Evolutionary conservation across 2,329 filamentous ascomycete genomes (phyloP).

Genomic region (Fusarium mundagurra): DNA sequence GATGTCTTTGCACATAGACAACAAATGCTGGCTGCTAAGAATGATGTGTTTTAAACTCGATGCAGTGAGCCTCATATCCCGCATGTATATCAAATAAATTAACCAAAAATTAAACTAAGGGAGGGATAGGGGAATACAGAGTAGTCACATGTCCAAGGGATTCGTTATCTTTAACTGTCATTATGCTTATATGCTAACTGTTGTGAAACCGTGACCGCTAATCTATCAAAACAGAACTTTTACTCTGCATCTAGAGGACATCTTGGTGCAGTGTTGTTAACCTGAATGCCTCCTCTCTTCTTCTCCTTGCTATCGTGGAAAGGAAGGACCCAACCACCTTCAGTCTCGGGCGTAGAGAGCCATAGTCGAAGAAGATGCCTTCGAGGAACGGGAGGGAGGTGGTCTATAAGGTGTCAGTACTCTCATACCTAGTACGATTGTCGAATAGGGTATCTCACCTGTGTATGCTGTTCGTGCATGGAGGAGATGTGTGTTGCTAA

Average conservation of each 20-base stretch:
- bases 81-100: neutral
- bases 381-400: slow-evolving; percentile 72
- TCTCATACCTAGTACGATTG: accelerated
- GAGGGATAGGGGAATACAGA: too few relatives aligned
- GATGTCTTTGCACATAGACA: neutral
- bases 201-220: neutral
- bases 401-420: slow-evolving; percentile 46
- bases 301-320: slow-evolving; percentile 84
- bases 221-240: slow-evolving; percentile 21
- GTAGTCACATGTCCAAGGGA: neutral
- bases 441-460: slow-evolving; percentile 14
- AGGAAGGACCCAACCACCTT: slow-evolving; percentile 87
- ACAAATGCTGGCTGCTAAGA: neutral
- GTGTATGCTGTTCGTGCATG: slow-evolving; percentile 85
- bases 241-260: slow-evolving; percentile 83
- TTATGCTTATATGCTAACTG: neutral
- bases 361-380: slow-evolving; percentile 86
- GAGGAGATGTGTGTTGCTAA: slow-evolving; percentile 81
- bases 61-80: neutral
- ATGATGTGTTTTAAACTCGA: too few relatives aligned
- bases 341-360: slow-evolving; percentile 81
- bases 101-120: neutral
- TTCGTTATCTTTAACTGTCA: neutral
- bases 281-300: slow-evolving; percentile 90
- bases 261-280: slow-evolving; percentile 79